Base-by-base conservation (phyloP, 129 eudicot genomes). In the Logfia minima region DNA sequence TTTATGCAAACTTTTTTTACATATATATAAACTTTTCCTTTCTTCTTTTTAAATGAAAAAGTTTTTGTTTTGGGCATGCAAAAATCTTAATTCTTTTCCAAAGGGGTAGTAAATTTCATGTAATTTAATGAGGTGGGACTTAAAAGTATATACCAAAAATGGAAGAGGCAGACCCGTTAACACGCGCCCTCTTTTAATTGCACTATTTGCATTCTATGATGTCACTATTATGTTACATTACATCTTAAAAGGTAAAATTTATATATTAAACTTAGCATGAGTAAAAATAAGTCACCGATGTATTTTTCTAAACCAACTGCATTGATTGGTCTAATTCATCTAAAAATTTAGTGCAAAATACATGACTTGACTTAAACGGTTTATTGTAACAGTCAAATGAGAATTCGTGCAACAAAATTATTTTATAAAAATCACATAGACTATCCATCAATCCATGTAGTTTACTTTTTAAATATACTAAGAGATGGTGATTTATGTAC, bases 71-170 rank as follows among this genome's bases (percentile, higher is more conserved):
- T 67, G 70, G 63, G 68, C 79, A 80, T 80, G 84, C 75, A 73
- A 73, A 48, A 56, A 28, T 39, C 64, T 45, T 84, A 83, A 84
- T 86, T 66, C 84, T 84, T 86, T 81, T 83, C 95, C 77, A 67
- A 85, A 83, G 82, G 82, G 77, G 92, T 53, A 45, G 77, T 66
- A 79, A 85, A 76, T 83, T 85, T 66, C 85, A 77, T 84, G 82
- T 83, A 71, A 41, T 75, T 76, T 82, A 79, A 82, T 77, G 83
- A 72, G 43, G 83, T 70, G 79, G 70, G 68, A 71, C 74, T 72
- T 62, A 1, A 59, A 59, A 85, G 73, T 68, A 23, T 80, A 74
- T 81, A 66, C 85, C 68, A 34, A 14, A 81, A 78, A 53, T 61
- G 72, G 59, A 75, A 65, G 35, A 48, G 6, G 45, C 37, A 28